These are phyloP conservation scores for Fomitopsis serialis DNA, from an alignment of 768 basidiomycete genomes.

Conservation along the genomic window DNA sequence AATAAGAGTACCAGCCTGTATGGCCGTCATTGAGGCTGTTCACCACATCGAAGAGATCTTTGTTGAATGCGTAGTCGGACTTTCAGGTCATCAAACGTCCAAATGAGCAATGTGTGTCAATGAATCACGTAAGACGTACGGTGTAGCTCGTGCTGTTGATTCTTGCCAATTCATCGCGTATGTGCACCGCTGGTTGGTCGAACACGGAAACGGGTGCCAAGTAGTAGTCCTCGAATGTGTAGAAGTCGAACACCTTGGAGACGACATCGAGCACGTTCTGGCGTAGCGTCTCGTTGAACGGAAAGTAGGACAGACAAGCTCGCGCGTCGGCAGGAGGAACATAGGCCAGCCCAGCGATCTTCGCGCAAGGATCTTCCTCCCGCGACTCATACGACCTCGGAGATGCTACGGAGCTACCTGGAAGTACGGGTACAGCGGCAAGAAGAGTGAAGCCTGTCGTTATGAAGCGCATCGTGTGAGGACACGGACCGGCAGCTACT, in stretches of 20 bases:
- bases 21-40: slow-evolving; percentile 61
- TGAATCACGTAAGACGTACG: slow-evolving; percentile 22
- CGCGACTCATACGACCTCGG: slow-evolving; percentile 1
- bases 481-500: too few relatives aligned
- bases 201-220: slow-evolving; percentile 31
- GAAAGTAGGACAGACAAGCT: slow-evolving; percentile 49
- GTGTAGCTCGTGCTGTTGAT: slow-evolving; percentile 44
- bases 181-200: slow-evolving; percentile 46
- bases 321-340: slow-evolving; percentile 48
- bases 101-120: not conserved
- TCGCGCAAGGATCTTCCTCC: slow-evolving; percentile 27
- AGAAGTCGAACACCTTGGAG: slow-evolving; percentile 32
- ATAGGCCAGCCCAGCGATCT: slow-evolving; percentile 34
- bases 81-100: slow-evolving; percentile 16
- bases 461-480: not conserved
- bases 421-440: not conserved
- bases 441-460: not conserved
- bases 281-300: slow-evolving; percentile 33
- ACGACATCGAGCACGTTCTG: slow-evolving; percentile 31
- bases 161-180: slow-evolving; percentile 41
- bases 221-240: slow-evolving; percentile 35
- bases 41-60: slow-evolving; percentile 48
- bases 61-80: slow-evolving; percentile 66
- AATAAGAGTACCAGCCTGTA: slow-evolving; percentile 56
- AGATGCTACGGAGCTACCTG: not conserved